Conservation (phyloP, 768 basidiomycete species). For the Phlebiopsis gigantea region DNA sequence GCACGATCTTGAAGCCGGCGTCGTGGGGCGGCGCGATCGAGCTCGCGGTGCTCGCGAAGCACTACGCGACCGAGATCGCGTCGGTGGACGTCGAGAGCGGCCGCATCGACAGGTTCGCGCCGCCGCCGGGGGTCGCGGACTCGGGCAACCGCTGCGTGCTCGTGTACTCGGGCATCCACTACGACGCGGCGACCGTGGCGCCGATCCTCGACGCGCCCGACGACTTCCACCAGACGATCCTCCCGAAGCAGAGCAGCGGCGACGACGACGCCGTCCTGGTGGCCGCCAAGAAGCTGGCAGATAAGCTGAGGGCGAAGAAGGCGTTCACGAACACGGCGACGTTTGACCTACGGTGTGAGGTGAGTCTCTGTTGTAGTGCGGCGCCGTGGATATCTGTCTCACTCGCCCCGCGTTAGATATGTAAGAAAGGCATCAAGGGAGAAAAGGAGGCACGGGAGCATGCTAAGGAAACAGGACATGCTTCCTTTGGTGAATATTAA, state of each 20-base stretch:
- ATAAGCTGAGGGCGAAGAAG: conserved; percentile 64
- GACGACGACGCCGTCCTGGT: conserved; percentile 50
- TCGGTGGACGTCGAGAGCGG: conserved; percentile 92
- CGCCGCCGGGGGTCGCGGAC: conserved; percentile 43
- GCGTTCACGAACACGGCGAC: conserved; percentile 90
- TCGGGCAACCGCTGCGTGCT: conserved; percentile 47
- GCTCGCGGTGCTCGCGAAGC: conserved; percentile 74
- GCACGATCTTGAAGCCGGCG: conserved; percentile 70
- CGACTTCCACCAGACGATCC: conserved; percentile 86
- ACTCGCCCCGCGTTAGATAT: conserved; percentile 43
- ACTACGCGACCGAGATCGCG: conserved; percentile 82
- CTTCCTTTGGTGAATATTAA: conserved; percentile 77
- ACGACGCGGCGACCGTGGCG: conserved; percentile 84
- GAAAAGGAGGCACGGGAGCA: conserved; percentile 92
- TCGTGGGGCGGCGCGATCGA: conserved; percentile 98
- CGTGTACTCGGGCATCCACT: conserved; percentile 96
- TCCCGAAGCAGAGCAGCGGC: conserved; percentile 49
- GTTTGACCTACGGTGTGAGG: conserved; percentile 87
- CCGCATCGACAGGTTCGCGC: conserved; percentile 76
- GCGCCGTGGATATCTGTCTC: not conserved
- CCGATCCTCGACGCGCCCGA: conserved; percentile 69
- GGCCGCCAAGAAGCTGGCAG: conserved; percentile 69
- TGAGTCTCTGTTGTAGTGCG: conserved; percentile 20
- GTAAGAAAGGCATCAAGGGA: conserved; percentile 81
- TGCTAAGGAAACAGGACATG: conserved; percentile 83